Base-by-base conservation (phyloP, 345 rosid species). In the Psidium guajava region DNA sequence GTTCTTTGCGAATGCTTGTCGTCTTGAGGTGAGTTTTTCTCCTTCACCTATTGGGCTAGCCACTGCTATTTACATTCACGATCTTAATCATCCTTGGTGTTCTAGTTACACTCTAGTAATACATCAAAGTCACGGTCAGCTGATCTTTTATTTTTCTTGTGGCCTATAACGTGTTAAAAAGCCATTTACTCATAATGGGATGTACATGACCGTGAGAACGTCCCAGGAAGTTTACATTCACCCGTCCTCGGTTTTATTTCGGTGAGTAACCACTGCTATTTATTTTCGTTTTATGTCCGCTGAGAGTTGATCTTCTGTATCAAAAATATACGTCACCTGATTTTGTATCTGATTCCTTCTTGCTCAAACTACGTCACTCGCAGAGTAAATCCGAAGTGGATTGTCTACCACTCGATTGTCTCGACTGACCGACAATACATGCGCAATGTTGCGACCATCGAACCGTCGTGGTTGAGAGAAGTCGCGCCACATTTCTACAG, bases 381-480 rank as follows among this genome's bases (percentile, higher is more conserved):
- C 96, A 96, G 99, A 86, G 98, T 95, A 25, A 95, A 97, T 87
- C 98, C 99, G 24, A 97, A 95, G 89, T 95, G 98, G 98, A 92
- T 96, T 55, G 87, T 95, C 22, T 96, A 94, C 90, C 95, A 94
- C 61, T 93, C 98, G 69, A 90, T 94, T 4, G 98, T 97, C 86
- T 96, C 95, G 8, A 97, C 99, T 1, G 99, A 97, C 81, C 92
- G 95, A 74, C 98, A 92, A 82, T 96, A 94, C 91, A 93, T 94
- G 97, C 94, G 98, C 64, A 96, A 96, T 81, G 98, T 93, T 85
- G 88, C 92, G 36, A 86, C 98, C 81, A 92, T 95, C 25, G 96
- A 96, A 85, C 95, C 98, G 73, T 92, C 95, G 28, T 95, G 95
- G 96, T 93, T 97, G 61, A 90, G 94, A 13, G 97, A 95, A 89